Conservation (phyloP, 441 rosid genomes). For the Theobroma grandiflorum region DNA sequence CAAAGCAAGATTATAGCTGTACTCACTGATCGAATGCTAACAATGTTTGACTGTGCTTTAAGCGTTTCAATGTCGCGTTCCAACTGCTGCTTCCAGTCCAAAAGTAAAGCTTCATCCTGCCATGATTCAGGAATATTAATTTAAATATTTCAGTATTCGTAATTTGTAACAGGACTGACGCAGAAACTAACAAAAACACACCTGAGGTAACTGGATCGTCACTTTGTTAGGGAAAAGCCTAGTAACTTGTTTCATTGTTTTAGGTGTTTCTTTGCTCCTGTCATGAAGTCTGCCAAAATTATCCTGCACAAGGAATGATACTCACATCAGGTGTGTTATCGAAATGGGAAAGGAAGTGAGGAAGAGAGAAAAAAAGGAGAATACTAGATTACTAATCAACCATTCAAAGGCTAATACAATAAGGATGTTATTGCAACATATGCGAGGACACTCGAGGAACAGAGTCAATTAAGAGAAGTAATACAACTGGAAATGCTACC, state of each 20-base stretch:
- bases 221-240: slow-evolving; percentile 98
- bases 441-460: not conserved
- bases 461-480: not conserved
- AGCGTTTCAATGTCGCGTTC: slow-evolving; percentile 92
- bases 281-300: slow-evolving; percentile 89
- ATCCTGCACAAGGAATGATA: slow-evolving; percentile 61
- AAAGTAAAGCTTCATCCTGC: slow-evolving; percentile 90
- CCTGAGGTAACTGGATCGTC: slow-evolving; percentile 98
- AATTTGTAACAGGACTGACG: not conserved
- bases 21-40: slow-evolving; percentile 79
- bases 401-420: slow-evolving; percentile 1
- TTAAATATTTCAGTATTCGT: slow-evolving; percentile 12
- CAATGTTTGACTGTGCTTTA: slow-evolving; percentile 83
- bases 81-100: slow-evolving; percentile 96
- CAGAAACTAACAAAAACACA: slow-evolving; percentile 29
- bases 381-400: not conserved
- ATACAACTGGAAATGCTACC: not conserved
- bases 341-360: not conserved
- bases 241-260: slow-evolving; percentile 88
- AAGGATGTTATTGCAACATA: not conserved
- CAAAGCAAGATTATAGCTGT: slow-evolving; percentile 13
- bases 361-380: not conserved
- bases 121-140: slow-evolving; percentile 40
- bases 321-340: not conserved
- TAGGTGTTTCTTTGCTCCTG: slow-evolving; percentile 90